A percentile compares a stretch with the other conserved stretches of the same genome.
Evolutionary conservation across 73 alveolate species (phyloP).

Genomic region (Paramecium sonneborni): DNA sequence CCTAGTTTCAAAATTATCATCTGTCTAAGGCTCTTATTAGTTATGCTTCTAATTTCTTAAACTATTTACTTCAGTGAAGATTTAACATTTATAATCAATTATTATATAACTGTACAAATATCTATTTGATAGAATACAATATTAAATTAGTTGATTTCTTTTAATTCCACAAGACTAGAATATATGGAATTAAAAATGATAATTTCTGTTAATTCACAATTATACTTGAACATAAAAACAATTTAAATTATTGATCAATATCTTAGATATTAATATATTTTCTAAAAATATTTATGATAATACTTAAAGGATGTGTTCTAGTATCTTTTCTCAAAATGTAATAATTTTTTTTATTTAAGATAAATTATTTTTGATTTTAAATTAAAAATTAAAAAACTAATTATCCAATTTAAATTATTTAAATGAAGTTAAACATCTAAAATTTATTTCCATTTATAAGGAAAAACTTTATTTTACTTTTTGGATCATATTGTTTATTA

Average conservation of each 20-base stretch:
- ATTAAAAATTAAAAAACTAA: too few species aligned
- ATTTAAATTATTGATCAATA: background rate
- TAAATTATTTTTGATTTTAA: too few species aligned
- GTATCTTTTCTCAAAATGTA: too few species aligned
- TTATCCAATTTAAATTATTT: too few species aligned
- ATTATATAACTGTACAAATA: background rate
- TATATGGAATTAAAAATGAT: background rate
- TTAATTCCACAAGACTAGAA: background rate
- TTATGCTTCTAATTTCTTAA: background rate
- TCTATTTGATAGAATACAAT: background rate
- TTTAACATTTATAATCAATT: background rate
- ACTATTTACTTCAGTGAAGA: background rate
- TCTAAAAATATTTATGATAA: background rate
- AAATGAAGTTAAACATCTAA: too few species aligned
- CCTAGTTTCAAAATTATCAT: background rate
- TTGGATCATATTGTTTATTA: too few species aligned
- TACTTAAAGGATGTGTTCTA: too few species aligned
- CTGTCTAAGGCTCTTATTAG: background rate
- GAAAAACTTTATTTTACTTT: too few species aligned
- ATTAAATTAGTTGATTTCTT: background rate
- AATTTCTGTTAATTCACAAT: background rate
- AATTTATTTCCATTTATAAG: too few species aligned
- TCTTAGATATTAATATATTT: background rate
- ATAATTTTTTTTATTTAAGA: too few species aligned
- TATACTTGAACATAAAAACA: background rate